Conservation (phyloP, 1,284 basidiomycete species). For the Ustilago cynodontis region DNA sequence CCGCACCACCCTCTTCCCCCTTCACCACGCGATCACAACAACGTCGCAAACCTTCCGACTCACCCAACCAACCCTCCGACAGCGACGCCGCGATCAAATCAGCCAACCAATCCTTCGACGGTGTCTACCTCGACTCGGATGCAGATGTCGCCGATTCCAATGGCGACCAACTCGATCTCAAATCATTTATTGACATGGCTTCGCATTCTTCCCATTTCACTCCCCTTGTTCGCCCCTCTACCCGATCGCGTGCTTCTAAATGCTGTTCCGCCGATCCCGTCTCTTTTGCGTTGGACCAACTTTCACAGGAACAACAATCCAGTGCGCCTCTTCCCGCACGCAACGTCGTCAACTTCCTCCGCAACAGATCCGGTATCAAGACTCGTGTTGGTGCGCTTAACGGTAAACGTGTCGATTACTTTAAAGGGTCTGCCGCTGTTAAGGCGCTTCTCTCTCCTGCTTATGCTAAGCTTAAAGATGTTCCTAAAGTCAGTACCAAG, state of each 20-base stretch:
- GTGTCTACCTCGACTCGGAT: constrained; percentile 8
- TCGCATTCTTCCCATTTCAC: constrained; percentile 25
- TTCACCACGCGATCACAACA: neutral
- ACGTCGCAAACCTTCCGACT: neutral
- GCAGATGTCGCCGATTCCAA: neutral
- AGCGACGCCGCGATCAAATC: neutral
- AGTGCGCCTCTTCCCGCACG: constrained; percentile 57
- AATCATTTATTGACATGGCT: constrained; percentile 38
- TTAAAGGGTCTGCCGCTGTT: constrained; percentile 81
- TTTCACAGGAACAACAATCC: constrained; percentile 64
- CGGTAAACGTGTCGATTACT: constrained; percentile 96
- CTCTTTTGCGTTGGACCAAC: neutral
- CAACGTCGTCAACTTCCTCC: constrained; percentile 65
- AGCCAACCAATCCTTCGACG: neutral
- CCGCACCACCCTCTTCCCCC: constrained; percentile 6
- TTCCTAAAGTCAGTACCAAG: constrained; percentile 76
- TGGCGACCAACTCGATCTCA: constrained; percentile 21
- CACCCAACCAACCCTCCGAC: neutral
- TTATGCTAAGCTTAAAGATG: constrained; percentile 85
- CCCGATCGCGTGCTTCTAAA: neutral
- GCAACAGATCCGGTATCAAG: constrained; percentile 81
- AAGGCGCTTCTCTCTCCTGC: constrained; percentile 91
- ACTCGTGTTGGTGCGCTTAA: constrained; percentile 88
- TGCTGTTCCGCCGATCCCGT: constrained; percentile 63
- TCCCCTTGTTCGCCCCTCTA: constrained; percentile 29